Evolutionary conservation across 805 yeast genomes (phyloP), one percentile per base, ranked within the genome.

Genomic region (Hanseniaspora taiwanica): DNA sequence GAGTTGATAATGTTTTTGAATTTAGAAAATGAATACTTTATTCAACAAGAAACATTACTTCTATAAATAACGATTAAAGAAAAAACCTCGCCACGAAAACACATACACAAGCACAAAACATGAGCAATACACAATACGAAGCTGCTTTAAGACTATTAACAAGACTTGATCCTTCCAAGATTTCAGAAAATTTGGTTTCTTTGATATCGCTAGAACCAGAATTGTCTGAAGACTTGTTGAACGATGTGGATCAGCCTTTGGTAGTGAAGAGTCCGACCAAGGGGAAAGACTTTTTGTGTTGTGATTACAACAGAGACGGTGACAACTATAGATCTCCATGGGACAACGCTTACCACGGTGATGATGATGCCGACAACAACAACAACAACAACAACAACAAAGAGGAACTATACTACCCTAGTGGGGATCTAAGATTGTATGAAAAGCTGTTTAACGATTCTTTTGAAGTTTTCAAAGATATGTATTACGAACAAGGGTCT

Each of bases 301-400:
- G 97, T 62, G 98, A 89, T 58, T 89, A 89, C 58, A 89, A 89
- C 60, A 71, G 98, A 49, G 98, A 89, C 55, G 87, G 94, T 6
- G 97, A 89, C 60, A 78, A 87, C 17, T 82, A 72, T 61, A 71
- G 97, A 50, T 82, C 94, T 0, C 98, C 97, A 5, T 86, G 89
- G 85, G 71, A 84, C 17, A 85, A 85, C 55, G 67, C 68, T 45
- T 89, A 82, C 60, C 72, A 68, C 46, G 9, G 3, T 53, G 47
- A 37, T 59, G 60, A 9, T 48, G 47, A 37, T 42, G 55, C 35
- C 40, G 51, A n/a, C n/a, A n/a, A n/a, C 21, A 33, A 81, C 82
- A 0, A 43, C 29, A 5, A 14, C 39, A 5, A 63, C 65, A 6
- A 78, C 70, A 39, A 80, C 25, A 16, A 10, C 18, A 70, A 38